Conservation (phyloP, 495 filamentous ascomycete species). For the Xylaria palmicola region DNA sequence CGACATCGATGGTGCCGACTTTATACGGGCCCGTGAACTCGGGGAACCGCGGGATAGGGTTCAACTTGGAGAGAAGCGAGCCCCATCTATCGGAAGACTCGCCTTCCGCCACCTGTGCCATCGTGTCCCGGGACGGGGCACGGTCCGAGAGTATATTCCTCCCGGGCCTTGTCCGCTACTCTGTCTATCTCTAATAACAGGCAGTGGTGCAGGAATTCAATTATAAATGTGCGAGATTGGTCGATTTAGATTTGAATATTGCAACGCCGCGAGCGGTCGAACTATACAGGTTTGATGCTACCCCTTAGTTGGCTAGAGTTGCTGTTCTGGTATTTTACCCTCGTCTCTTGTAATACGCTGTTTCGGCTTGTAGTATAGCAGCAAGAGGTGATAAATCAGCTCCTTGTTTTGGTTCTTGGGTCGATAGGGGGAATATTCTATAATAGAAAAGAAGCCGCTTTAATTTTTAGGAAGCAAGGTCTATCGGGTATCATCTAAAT, state of each 20-base stretch:
- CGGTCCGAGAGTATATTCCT: neutral
- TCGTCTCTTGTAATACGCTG: neutral
- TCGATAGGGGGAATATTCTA: neutral
- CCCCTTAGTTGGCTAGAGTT: neutral
- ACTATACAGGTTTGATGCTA: neutral
- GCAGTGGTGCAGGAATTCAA: too few species aligned
- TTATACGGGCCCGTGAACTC: constrained; percentile 68
- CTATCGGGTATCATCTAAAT: constrained; percentile 5
- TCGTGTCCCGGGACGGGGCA: neutral
- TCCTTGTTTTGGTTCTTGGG: neutral
- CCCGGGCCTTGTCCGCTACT: neutral
- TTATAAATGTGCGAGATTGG: neutral
- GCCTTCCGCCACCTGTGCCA: constrained; percentile 18
- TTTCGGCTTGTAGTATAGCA: neutral
- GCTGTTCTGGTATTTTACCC: neutral
- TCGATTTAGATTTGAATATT: neutral
- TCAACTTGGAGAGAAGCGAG: constrained; percentile 40
- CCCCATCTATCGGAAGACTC: constrained; percentile 20
- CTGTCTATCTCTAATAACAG: neutral
- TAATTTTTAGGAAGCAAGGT: neutral
- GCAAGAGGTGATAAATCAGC: neutral
- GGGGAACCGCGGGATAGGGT: constrained; percentile 63
- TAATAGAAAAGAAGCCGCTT: neutral
- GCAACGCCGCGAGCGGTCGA: neutral
- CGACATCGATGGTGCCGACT: constrained; percentile 73